A percentile compares a stretch with the other conserved stretches of the same genome.
phyloP scores from a whole-genome alignment of 345 rosid species.

The Toxicodendron radicans region DNA sequence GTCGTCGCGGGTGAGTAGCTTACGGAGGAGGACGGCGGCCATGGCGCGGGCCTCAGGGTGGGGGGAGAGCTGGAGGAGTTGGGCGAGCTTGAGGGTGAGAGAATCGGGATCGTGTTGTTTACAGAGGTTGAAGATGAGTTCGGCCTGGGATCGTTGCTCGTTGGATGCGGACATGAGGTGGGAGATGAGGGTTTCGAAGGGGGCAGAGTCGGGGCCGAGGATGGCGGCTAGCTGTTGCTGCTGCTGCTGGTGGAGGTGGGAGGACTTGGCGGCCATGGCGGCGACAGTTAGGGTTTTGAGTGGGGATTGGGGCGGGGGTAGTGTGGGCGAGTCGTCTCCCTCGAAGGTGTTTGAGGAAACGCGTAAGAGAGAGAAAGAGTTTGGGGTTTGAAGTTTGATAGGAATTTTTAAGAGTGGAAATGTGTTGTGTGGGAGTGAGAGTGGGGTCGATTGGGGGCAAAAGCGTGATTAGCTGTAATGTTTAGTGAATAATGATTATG shows the following conservation, averaged over 20 bases:
- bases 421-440: not conserved
- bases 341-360: not conserved
- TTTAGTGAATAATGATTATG: not conserved
- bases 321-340: not conserved
- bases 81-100: constrained; percentile 79
- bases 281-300: constrained; percentile 14
- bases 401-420: not conserved
- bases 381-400: not conserved
- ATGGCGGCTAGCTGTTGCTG: constrained; percentile 79
- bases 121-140: constrained; percentile 79
- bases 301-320: not conserved
- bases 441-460: not conserved
- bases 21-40: constrained; percentile 94
- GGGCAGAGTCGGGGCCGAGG: constrained; percentile 78
- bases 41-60: constrained; percentile 84
- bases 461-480: not conserved
- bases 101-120: constrained; percentile 86
- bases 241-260: constrained; percentile 77
- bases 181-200: constrained; percentile 82
- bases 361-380: not conserved
- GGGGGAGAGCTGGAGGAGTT: constrained; percentile 74
- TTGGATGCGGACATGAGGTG: constrained; percentile 92
- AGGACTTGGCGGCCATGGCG: constrained; percentile 73
- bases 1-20: constrained; percentile 86
- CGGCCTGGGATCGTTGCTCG: constrained; percentile 93